Evolutionary conservation across 2,329 filamentous ascomycete species (phyloP).

Genomic region (Talaromyces funiculosus): DNA sequence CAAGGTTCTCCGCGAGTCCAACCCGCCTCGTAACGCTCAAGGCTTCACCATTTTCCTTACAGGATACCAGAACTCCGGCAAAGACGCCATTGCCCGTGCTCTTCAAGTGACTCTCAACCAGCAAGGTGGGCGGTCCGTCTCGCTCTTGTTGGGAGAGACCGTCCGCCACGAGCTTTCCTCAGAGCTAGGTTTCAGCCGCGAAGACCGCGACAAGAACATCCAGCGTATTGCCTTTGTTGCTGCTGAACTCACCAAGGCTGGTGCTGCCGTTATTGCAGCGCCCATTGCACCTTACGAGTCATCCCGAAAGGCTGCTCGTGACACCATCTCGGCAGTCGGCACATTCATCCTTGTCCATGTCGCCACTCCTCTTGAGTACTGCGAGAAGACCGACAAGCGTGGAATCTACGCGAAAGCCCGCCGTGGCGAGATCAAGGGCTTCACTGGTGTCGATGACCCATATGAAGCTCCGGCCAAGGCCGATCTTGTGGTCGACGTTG

Average conservation of each 20-base stretch:
- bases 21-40: conserved; percentile 83
- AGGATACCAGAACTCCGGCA: conserved; percentile 92
- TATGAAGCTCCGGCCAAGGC: conserved; percentile 81
- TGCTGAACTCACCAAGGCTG: conserved; percentile 85
- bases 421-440: conserved; percentile 88
- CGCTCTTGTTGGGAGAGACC: conserved; percentile 90
- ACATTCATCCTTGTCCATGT: conserved; percentile 96
- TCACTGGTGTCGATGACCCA: conserved; percentile 96
- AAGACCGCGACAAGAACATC: conserved; percentile 93
- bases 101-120: conserved; percentile 97
- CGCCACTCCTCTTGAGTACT: conserved; percentile 83
- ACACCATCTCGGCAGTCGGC: conserved; percentile 76
- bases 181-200: conserved; percentile 88
- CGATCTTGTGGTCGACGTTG: conserved; percentile 75
- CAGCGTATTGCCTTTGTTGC: conserved; percentile 94
- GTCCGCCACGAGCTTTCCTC: conserved; percentile 88
- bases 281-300: conserved; percentile 91
- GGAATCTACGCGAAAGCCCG: conserved; percentile 83
- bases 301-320: conserved; percentile 69
- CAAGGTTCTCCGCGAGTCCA: conserved; percentile 89
- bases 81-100: conserved; percentile 92
- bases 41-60: conserved; percentile 98
- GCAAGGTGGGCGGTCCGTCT: conserved; percentile 90
- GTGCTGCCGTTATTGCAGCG: conserved; percentile 90
- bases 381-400: conserved; percentile 89